These are phyloP conservation scores for Penicillium expansum DNA, from an alignment of 2,329 filamentous ascomycete species.

Conservation along the genomic window DNA sequence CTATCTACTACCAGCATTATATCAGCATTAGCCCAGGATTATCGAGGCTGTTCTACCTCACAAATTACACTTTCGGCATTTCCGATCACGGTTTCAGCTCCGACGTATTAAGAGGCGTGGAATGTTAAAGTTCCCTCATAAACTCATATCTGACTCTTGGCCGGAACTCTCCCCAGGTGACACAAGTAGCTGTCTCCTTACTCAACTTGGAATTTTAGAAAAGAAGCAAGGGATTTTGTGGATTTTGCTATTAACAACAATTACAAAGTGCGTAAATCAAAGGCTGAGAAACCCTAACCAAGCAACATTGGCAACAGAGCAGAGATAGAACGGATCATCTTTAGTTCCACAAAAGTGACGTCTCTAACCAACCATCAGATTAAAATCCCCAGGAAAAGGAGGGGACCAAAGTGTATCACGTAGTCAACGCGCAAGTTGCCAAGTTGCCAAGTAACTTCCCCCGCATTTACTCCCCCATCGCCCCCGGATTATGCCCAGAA, in stretches of 20 bases:
- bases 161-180: not conserved
- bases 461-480: slow-evolving; percentile 2
- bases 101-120: not conserved
- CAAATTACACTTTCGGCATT: not conserved
- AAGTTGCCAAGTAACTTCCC: slow-evolving; percentile 8
- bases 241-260: too few species aligned
- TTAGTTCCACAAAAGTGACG: not conserved
- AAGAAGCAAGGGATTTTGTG: not conserved
- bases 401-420: not conserved
- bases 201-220: not conserved
- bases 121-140: not conserved
- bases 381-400: not conserved
- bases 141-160: not conserved
- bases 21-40: not conserved
- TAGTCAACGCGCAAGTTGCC: not conserved
- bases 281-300: not conserved
- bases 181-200: too few species aligned
- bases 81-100: not conserved
- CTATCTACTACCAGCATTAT: not conserved
- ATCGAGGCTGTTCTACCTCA: not conserved
- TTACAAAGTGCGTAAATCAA: too few species aligned
- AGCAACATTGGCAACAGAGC: not conserved
- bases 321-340: not conserved
- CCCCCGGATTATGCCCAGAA: slow-evolving; percentile 8
- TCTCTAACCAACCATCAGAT: not conserved